A percentile compares a stretch with the other conserved stretches of the same genome.
phyloP scores from a whole-genome alignment of 164 flowering plant species.

The Cinnamomum chago region DNA sequence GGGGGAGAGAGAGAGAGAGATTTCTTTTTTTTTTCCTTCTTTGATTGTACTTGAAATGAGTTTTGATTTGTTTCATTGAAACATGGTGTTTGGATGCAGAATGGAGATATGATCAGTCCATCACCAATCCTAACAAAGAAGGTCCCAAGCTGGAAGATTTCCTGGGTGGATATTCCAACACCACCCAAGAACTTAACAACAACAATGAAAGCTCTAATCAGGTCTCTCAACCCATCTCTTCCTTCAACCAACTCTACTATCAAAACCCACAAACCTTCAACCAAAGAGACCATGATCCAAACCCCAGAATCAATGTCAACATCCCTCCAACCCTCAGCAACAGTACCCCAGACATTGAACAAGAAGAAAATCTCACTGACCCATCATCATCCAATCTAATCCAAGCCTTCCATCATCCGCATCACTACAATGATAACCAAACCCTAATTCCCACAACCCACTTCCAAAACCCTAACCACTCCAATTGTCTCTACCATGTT shows the following conservation, averaged over 20 bases:
- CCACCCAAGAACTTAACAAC: constrained; percentile 6
- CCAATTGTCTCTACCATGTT: constrained; percentile 16
- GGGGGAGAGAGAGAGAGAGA: no score
- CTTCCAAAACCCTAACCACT: constrained; percentile 9
- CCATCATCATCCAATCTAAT: constrained; percentile 15
- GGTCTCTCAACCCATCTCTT: constrained; percentile 4
- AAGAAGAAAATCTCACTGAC: constrained; percentile 11
- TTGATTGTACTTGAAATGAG: background rate
- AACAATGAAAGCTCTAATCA: constrained; percentile 13
- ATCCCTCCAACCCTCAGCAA: constrained; percentile 28
- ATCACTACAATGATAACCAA: constrained; percentile 12
- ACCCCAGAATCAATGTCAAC: constrained; percentile 43
- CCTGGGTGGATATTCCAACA: constrained; percentile 57
- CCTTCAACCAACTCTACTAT: constrained; percentile 23
- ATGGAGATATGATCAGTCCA: constrained; percentile 47
- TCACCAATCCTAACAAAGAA: constrained; percentile 26
- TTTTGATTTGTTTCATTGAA: background rate
- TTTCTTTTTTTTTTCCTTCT: background rate
- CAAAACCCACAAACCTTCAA: constrained; percentile 11
- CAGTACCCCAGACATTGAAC: constrained; percentile 10
- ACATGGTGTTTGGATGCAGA: constrained; percentile 21
- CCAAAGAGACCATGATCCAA: constrained; percentile 9
- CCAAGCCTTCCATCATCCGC: constrained; percentile 13
- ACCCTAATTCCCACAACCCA: constrained; percentile 17
- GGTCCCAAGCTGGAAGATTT: constrained; percentile 79